These are phyloP conservation scores for Beauveria pseudobassiana DNA, from an alignment of 2,329 filamentous ascomycete species.

Conservation along the genomic window DNA sequence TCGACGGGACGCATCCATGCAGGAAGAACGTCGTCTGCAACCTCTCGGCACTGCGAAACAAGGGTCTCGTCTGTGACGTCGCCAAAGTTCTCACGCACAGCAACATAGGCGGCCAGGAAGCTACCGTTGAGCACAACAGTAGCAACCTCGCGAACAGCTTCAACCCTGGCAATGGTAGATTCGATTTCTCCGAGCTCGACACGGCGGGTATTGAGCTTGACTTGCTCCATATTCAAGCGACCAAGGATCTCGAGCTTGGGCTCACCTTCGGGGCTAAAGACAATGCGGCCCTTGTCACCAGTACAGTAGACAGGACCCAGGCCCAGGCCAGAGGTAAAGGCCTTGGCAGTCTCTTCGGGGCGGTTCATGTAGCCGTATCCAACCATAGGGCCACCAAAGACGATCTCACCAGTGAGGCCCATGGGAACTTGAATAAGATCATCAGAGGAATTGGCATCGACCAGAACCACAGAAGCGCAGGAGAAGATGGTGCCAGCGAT, in stretches of 20 bases:
- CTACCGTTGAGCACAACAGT: conserved; percentile 36
- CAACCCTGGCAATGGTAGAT: conserved; percentile 3
- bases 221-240: conserved; percentile 9
- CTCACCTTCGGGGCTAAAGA: conserved; percentile 1
- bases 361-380: conserved; percentile 13
- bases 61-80: neutral
- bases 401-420: conserved; percentile 14
- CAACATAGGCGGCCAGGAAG: conserved; percentile 11
- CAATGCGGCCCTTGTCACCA: conserved; percentile 10
- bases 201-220: conserved; percentile 11
- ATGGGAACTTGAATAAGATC: conserved; percentile 5
- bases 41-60: conserved; percentile 4
- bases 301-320: conserved; percentile 8
- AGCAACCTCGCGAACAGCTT: conserved; percentile 30
- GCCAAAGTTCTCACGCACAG: neutral
- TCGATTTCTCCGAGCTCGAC: conserved; percentile 10
- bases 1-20: conserved; percentile 11
- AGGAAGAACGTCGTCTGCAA: conserved; percentile 4
- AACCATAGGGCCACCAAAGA: conserved; percentile 19
- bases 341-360: conserved; percentile 8
- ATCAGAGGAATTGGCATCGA: conserved; percentile 6
- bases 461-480: conserved; percentile 5
- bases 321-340: neutral
- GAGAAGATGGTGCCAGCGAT: conserved; percentile 6
- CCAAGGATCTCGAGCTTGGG: conserved; percentile 10